phyloP scores from a whole-genome alignment of 2,329 filamentous ascomycete species.

The Scytalidium lignicola region DNA sequence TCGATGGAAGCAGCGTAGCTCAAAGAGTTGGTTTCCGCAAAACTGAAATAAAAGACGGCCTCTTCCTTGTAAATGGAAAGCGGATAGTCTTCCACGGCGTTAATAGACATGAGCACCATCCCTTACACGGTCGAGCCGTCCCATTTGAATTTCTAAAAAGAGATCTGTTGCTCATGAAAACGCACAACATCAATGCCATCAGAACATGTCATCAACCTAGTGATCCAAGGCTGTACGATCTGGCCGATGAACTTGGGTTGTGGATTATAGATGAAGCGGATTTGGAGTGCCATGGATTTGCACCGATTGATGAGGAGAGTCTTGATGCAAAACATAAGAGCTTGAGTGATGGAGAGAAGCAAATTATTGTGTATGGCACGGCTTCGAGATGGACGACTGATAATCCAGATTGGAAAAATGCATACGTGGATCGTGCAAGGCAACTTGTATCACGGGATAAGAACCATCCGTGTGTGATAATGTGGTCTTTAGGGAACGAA shows the following conservation, averaged over 20 bases:
- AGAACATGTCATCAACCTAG: constrained; percentile 65
- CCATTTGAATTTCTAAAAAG: constrained; percentile 45
- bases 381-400: constrained; percentile 56
- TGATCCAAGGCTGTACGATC: constrained; percentile 52
- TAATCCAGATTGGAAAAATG: constrained; percentile 54
- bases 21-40: constrained; percentile 60
- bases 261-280: constrained; percentile 54
- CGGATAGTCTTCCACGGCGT: constrained; percentile 57
- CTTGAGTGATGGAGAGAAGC: constrained; percentile 36
- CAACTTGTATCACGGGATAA: constrained; percentile 65
- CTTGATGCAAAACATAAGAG: neutral
- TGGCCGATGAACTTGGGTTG: constrained; percentile 61
- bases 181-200: constrained; percentile 65
- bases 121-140: constrained; percentile 46
- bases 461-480: constrained; percentile 64
- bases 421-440: constrained; percentile 62
- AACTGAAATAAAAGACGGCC: constrained; percentile 55
- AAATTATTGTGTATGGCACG: constrained; percentile 40
- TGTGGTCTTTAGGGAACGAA: constrained; percentile 72
- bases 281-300: constrained; percentile 48
- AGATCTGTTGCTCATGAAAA: constrained; percentile 65
- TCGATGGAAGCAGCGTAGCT: constrained; percentile 32
- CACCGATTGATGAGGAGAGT: constrained; percentile 24
- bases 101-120: constrained; percentile 69
- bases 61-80: constrained; percentile 58